Evolutionary conservation across 2,329 filamentous ascomycete genomes (phyloP).

Genomic region (Metarhizium guizhouense): DNA sequence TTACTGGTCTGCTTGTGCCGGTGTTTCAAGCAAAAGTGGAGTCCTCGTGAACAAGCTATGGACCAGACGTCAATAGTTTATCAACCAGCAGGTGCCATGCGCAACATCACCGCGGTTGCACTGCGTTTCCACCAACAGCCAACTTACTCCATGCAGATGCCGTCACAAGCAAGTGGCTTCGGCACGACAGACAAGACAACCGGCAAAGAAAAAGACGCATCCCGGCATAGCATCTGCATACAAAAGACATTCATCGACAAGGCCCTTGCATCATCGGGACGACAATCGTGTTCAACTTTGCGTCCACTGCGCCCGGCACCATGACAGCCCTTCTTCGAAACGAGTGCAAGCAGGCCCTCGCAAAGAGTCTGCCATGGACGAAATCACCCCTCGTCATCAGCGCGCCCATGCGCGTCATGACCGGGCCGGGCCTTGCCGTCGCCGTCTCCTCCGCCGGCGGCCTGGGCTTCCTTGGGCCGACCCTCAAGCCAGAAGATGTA

Average conservation of each 20-base stretch:
- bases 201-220: background rate
- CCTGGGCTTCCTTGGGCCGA: constrained; percentile 41
- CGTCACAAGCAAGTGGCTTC: background rate
- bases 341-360: constrained; percentile 5
- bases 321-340: constrained; percentile 4
- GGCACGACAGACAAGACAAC: background rate
- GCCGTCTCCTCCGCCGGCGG: constrained; percentile 64
- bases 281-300: background rate
- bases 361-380: constrained; percentile 16
- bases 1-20: too few relatives aligned
- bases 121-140: background rate
- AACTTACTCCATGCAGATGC: background rate
- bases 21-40: background rate
- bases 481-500: constrained; percentile 22
- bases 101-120: background rate
- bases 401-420: constrained; percentile 63
- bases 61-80: background rate
- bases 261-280: background rate
- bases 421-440: constrained; percentile 44
- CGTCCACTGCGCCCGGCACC: background rate
- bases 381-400: constrained; percentile 43
- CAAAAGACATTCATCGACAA: background rate
- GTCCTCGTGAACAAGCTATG: background rate
- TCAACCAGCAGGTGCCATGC: background rate
- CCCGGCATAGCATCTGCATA: background rate